Evolutionary conservation across 1,284 basidiomycete genomes (phyloP).

Genomic region (Sporisorium reilianum): DNA sequence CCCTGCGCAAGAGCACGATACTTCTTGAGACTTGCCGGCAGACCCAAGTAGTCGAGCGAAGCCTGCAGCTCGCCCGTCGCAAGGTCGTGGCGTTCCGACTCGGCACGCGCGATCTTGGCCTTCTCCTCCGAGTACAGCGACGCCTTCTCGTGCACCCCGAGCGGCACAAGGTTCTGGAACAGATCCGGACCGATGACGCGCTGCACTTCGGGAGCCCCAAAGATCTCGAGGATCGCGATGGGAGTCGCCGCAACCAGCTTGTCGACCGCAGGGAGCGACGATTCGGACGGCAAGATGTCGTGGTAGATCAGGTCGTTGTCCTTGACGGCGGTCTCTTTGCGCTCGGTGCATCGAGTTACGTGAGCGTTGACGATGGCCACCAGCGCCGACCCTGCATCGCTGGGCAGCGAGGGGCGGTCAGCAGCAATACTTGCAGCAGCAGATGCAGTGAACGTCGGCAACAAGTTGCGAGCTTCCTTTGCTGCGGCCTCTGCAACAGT

Average conservation of each 20-base stretch:
- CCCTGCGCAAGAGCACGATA: slow-evolving; percentile 84
- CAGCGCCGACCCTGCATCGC: slow-evolving; percentile 83
- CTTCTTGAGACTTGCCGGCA: slow-evolving; percentile 80
- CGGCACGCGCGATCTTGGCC: slow-evolving; percentile 90
- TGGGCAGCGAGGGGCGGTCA: slow-evolving; percentile 79
- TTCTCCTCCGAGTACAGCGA: slow-evolving; percentile 98
- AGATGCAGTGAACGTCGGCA: slow-evolving; percentile 79
- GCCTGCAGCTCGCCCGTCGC: slow-evolving; percentile 85
- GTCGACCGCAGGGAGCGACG: slow-evolving; percentile 83
- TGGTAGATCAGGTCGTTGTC: slow-evolving; percentile 99
- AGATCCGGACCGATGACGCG: slow-evolving; percentile 93
- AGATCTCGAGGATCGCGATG: slow-evolving; percentile 93
- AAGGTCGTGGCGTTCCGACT: slow-evolving; percentile 86
- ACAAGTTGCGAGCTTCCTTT: slow-evolving; percentile 83
- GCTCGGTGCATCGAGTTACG: slow-evolving; percentile 80
- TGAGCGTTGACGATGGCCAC: slow-evolving; percentile 87
- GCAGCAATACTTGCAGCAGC: slow-evolving; percentile 75
- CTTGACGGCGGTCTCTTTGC: slow-evolving; percentile 80
- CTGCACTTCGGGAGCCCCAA: slow-evolving; percentile 89
- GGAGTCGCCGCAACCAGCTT: slow-evolving; percentile 82
- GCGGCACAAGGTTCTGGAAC: slow-evolving; percentile 86
- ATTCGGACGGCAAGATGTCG: slow-evolving; percentile 85
- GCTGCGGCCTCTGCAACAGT: slow-evolving; percentile 82
- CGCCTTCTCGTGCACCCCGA: slow-evolving; percentile 95
- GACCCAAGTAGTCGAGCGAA: slow-evolving; percentile 83